Conservation (phyloP, 2,329 filamentous ascomycete genomes). For the Colletotrichum tamarilloi region DNA sequence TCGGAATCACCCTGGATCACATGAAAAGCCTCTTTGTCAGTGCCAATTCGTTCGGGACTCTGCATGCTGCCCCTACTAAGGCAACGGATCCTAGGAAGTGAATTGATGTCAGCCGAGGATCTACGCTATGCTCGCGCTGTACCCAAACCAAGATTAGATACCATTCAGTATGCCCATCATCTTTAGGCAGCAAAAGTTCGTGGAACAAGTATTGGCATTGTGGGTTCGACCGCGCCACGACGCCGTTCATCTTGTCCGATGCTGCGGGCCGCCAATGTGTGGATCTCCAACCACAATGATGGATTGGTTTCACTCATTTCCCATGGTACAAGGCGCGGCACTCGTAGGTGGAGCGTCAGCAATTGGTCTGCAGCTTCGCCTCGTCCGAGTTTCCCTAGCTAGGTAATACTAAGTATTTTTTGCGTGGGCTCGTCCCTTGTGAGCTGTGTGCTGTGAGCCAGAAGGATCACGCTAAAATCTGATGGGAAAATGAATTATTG, state of each 20-base stretch:
- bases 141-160: background rate
- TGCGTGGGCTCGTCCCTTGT: background rate
- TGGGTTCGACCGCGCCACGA: background rate
- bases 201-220: background rate
- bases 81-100: no score
- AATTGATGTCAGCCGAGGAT: background rate
- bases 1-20: no score
- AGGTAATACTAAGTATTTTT: background rate
- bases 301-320: background rate
- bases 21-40: no score
- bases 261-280: background rate
- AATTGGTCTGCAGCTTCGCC: conserved; percentile 2
- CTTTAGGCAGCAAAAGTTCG: background rate
- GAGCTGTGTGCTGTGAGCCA: background rate
- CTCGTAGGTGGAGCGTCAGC: background rate
- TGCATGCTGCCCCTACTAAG: no score
- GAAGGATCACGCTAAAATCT: conserved; percentile 3
- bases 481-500: background rate
- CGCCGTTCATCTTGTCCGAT: background rate
- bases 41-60: no score
- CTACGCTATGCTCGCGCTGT: background rate
- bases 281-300: background rate
- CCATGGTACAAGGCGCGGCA: background rate
- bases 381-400: background rate
- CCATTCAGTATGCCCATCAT: background rate